Conservation (phyloP, 805 yeast genomes). For the Wickerhamomyces queroliae region DNA sequence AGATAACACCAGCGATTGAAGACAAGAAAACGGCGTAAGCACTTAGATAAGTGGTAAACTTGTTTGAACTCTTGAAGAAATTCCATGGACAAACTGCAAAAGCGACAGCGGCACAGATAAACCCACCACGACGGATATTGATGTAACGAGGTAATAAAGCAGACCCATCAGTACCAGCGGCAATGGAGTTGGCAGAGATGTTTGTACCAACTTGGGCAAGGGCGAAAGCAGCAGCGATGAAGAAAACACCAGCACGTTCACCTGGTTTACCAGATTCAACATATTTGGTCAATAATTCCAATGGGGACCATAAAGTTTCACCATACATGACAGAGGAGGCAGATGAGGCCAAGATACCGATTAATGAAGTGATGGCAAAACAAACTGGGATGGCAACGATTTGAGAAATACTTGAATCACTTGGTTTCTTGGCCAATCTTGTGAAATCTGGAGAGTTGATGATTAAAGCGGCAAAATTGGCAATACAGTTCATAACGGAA, state of each 20-base stretch:
- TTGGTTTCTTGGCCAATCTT: constrained; percentile 63
- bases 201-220: constrained; percentile 77
- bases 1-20: constrained; percentile 67
- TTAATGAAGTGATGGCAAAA: constrained; percentile 74
- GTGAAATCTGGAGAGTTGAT: constrained; percentile 88
- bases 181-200: constrained; percentile 64
- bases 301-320: constrained; percentile 75
- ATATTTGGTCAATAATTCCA: constrained; percentile 57
- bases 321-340: constrained; percentile 67
- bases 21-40: constrained; percentile 76
- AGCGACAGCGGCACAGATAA: constrained; percentile 67
- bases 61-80: constrained; percentile 55
- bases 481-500: constrained; percentile 73
- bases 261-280: constrained; percentile 50
- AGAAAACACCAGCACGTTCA: constrained; percentile 74
- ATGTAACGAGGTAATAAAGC: constrained; percentile 58
- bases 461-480: constrained; percentile 86
- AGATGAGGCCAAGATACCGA: constrained; percentile 81
- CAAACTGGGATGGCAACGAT: constrained; percentile 65
- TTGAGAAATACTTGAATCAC: constrained; percentile 51
- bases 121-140: constrained; percentile 77
- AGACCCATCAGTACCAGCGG: constrained; percentile 70
- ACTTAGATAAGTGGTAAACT: constrained; percentile 66
- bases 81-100: constrained; percentile 82
- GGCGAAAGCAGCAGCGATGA: constrained; percentile 65